Evolutionary conservation across 2,329 filamentous ascomycete genomes (phyloP).

Genomic region (Mariannaea sp.): DNA sequence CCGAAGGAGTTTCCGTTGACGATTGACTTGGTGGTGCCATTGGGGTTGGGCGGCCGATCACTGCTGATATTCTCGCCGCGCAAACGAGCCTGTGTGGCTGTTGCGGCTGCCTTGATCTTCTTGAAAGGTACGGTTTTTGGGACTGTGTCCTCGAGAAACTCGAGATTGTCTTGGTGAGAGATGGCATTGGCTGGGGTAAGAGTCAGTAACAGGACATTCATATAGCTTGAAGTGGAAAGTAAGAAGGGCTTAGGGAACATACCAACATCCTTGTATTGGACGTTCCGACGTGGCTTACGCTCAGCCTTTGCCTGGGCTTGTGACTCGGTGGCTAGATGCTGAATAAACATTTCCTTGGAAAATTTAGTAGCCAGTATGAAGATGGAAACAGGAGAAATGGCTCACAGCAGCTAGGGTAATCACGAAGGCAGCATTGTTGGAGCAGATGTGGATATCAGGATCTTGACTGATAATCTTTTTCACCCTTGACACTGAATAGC

Average conservation of each 20-base stretch:
- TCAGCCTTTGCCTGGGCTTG: conserved; percentile 90
- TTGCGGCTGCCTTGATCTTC: conserved; percentile 70
- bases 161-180: conserved; percentile 86
- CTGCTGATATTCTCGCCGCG: conserved; percentile 47
- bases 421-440: conserved; percentile 91
- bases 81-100: conserved; percentile 53
- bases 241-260: conserved; percentile 36
- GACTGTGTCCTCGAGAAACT: conserved; percentile 90
- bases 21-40: conserved; percentile 37
- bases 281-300: conserved; percentile 87
- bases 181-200: conserved; percentile 73
- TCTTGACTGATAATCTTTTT: conserved; percentile 95
- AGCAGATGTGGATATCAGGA: conserved; percentile 82
- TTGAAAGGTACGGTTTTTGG: conserved; percentile 84
- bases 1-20: conserved; percentile 38
- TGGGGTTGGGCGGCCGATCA: conserved; percentile 31
- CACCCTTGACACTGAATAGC: conserved; percentile 77
- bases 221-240: not conserved
- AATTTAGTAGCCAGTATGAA: conserved; percentile 6
- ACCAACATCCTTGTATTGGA: conserved; percentile 96
- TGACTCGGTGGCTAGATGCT: conserved; percentile 83
- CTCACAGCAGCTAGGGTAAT: conserved; percentile 86
- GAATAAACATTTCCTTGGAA: conserved; percentile 89
- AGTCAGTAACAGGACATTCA: conserved; percentile 20
- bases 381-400: not conserved